Conservation (phyloP, 2,329 filamentous ascomycete genomes). For the Aspergillus sp. region DNA sequence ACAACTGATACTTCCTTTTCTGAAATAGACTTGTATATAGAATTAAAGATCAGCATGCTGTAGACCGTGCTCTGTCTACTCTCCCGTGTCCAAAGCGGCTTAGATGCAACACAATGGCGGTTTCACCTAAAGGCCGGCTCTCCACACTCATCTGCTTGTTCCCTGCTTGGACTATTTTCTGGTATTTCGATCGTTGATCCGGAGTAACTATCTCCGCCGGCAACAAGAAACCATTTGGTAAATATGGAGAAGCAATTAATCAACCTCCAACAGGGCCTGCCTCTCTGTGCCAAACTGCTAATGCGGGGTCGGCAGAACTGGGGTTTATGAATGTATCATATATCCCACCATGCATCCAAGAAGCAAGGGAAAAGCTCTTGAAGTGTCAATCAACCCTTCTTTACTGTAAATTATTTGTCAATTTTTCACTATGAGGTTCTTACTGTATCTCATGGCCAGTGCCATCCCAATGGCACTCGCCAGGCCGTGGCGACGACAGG, state of each 20-base stretch:
- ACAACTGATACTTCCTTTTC: neutral
- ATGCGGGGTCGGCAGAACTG: neutral
- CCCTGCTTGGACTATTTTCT: neutral
- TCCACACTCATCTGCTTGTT: neutral
- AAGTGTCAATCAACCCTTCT: too few species aligned
- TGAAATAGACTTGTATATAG: slow-evolving; percentile 2
- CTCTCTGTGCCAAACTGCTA: neutral
- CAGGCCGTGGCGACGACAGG: too few species aligned
- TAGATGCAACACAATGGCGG: too few species aligned
- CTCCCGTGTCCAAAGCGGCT: too few species aligned
- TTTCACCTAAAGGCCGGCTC: too few species aligned
- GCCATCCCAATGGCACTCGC: too few species aligned
- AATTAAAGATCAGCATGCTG: neutral
- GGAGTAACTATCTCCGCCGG: neutral
- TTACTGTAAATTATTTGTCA: too few species aligned
- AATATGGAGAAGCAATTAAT: neutral
- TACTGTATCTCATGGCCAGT: too few species aligned
- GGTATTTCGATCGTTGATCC: neutral
- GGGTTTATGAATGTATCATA: neutral
- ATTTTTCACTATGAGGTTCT: too few species aligned
- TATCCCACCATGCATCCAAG: neutral
- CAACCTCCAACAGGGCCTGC: neutral
- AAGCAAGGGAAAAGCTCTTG: neutral
- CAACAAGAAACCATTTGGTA: too few species aligned
- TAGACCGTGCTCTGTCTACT: too few species aligned